Evolutionary conservation across 257 asterid species (phyloP).

Genomic region (Mitragyna speciosa): DNA sequence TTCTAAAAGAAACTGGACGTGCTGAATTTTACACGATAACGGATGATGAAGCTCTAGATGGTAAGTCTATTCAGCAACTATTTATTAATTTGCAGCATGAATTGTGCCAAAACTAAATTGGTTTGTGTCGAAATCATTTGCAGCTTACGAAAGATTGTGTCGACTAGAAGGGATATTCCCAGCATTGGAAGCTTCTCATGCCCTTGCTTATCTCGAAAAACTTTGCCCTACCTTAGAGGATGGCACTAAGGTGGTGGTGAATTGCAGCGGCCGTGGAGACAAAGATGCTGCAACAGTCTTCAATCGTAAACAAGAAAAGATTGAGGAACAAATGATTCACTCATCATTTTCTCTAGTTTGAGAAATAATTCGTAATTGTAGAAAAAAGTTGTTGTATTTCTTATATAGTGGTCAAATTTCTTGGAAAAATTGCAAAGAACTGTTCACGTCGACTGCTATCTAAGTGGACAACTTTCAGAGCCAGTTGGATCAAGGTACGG

Average conservation of each 20-base stretch:
- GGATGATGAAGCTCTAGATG: slow-evolving; percentile 69
- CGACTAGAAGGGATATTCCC: slow-evolving; percentile 71
- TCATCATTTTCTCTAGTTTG: not conserved
- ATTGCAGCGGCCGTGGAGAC: slow-evolving; percentile 75
- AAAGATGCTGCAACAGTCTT: slow-evolving; percentile 55
- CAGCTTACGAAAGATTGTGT: slow-evolving; percentile 57
- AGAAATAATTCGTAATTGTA: too few species aligned
- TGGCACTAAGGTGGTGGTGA: slow-evolving; percentile 67
- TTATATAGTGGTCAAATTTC: too few species aligned
- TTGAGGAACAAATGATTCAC: not conserved
- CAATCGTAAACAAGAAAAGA: slow-evolving; percentile 25
- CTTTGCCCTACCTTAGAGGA: slow-evolving; percentile 52
- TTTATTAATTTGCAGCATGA: too few species aligned
- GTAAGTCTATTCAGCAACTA: slow-evolving; percentile 24
- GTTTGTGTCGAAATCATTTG: not conserved
- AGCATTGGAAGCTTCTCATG: slow-evolving; percentile 77
- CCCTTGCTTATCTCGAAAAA: slow-evolving; percentile 59
- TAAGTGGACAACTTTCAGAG: too few species aligned
- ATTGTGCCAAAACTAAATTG: too few species aligned
- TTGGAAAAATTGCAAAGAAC: too few species aligned
- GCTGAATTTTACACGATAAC: slow-evolving; percentile 56
- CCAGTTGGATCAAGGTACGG: too few species aligned
- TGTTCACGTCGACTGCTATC: too few species aligned
- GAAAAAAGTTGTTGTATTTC: too few species aligned
- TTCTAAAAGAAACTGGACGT: slow-evolving; percentile 64